phyloP scores from a whole-genome alignment of 2,329 filamentous ascomycete species.

The Xylariaceae sp. region DNA sequence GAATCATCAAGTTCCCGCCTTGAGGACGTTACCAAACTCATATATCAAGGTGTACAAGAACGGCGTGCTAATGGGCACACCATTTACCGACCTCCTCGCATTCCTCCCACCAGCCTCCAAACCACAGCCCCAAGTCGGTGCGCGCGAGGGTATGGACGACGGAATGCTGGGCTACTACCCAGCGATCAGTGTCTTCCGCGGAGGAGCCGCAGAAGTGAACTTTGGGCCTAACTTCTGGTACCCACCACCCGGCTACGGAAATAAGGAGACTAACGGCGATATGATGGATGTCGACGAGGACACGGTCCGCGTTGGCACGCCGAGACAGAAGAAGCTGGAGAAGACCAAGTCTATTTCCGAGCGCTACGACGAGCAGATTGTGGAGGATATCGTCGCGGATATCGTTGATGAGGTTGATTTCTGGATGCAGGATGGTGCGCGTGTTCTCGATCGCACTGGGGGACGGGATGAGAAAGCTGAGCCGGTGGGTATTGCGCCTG shows the following conservation, averaged over 20 bases:
- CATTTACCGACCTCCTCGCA: conserved; percentile 82
- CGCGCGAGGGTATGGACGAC: conserved; percentile 85
- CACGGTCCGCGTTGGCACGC: conserved; percentile 16
- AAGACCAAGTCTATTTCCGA: conserved; percentile 64
- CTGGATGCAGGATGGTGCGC: conserved; percentile 68
- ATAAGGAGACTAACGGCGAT: conserved; percentile 43
- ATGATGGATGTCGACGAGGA: conserved; percentile 41
- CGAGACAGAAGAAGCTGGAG: conserved; percentile 19
- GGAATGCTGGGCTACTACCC: conserved; percentile 96
- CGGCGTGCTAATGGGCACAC: conserved; percentile 77
- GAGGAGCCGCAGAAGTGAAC: conserved; percentile 87
- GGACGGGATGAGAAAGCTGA: conserved; percentile 45
- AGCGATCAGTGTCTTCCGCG: conserved; percentile 86
- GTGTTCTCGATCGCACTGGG: conserved; percentile 44
- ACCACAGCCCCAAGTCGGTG: conserved; percentile 68
- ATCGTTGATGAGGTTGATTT: conserved; percentile 93
- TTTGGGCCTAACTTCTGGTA: conserved; percentile 94
- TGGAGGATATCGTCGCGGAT: conserved; percentile 90
- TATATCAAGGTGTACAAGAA: conserved; percentile 92
- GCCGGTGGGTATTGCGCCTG: conserved; percentile 41
- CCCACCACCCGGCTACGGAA: conserved; percentile 54
- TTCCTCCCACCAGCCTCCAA: conserved; percentile 89
- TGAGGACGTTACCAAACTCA: conserved; percentile 83
- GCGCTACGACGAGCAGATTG: conserved; percentile 88
- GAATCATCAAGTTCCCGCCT: conserved; percentile 68